These are phyloP conservation scores for Aureobasidium musti DNA, from an alignment of 2,329 filamentous ascomycete species.

Conservation along the genomic window DNA sequence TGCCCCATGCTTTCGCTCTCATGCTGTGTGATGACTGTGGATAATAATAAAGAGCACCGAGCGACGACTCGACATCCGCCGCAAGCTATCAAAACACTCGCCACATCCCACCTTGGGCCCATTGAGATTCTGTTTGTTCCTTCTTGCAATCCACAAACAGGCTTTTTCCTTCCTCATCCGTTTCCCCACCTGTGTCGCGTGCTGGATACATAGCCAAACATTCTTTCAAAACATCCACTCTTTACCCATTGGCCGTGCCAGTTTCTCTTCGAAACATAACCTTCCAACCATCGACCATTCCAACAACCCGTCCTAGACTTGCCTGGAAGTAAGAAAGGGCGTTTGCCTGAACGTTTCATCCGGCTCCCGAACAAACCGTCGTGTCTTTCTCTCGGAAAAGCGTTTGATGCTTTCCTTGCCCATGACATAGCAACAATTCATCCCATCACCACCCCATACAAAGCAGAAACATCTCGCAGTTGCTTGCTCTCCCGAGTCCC, in stretches of 20 bases:
- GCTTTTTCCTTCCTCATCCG: not conserved
- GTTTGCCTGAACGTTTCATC: constrained; percentile 21
- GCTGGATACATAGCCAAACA: constrained; percentile 25
- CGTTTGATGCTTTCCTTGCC: constrained; percentile 11
- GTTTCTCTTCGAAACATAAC: constrained; percentile 8
- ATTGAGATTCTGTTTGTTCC: not conserved
- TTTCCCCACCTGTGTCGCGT: constrained; percentile 13
- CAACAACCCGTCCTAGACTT: not conserved
- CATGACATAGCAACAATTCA: constrained; percentile 22
- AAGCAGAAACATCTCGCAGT: constrained; percentile 20
- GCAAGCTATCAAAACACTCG: constrained; percentile 10
- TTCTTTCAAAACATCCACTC: constrained; percentile 23
- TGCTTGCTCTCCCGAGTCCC: not conserved
- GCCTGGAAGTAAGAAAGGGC: constrained; percentile 2
- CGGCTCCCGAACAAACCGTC: constrained; percentile 11
- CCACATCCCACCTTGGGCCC: not conserved
- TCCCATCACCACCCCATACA: constrained; percentile 1
- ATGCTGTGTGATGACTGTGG: constrained; percentile 24
- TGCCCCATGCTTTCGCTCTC: constrained; percentile 18
- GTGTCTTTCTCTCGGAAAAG: constrained; percentile 21
- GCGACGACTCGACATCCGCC: constrained; percentile 4
- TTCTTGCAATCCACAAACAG: not conserved
- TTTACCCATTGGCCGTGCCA: constrained; percentile 22
- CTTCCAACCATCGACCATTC: not conserved
- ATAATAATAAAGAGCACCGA: constrained; percentile 21